Evolutionary conservation across 345 rosid species (phyloP).

Genomic region (Ceriops zippeliana): DNA sequence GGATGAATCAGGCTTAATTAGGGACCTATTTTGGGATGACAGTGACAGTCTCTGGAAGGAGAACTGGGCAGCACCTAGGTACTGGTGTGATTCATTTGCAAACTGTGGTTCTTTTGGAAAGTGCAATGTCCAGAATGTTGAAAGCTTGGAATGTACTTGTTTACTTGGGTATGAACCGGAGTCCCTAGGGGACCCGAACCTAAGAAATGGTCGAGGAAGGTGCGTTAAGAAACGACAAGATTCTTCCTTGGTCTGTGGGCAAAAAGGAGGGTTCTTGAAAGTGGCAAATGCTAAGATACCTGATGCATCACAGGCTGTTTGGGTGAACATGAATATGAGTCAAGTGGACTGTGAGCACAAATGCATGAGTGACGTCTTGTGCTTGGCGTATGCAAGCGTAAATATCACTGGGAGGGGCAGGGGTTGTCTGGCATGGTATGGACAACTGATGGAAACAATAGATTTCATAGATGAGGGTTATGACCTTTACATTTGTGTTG

Average conservation of each 20-base stretch:
- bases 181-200: neutral
- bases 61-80: neutral
- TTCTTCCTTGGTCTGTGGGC: no score
- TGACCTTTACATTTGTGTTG: constrained; percentile 17
- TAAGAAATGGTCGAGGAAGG: no score
- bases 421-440: constrained; percentile 21
- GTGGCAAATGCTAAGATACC: no score
- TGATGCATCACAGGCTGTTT: neutral
- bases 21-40: constrained; percentile 11
- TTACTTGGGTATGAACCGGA: constrained; percentile 20
- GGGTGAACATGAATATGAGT: constrained; percentile 7
- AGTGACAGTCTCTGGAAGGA: neutral
- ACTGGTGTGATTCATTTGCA: constrained; percentile 9
- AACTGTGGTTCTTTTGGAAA: constrained; percentile 6
- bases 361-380: constrained; percentile 11
- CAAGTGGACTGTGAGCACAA: neutral
- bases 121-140: constrained; percentile 3
- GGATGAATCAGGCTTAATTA: neutral
- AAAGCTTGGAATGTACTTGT: constrained; percentile 15
- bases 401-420: neutral
- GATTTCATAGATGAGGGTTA: neutral
- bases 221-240: no score
- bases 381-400: constrained; percentile 14
- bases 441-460: constrained; percentile 20
- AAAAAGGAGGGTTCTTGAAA: no score